Evolutionary conservation across 2,329 filamentous ascomycete species (phyloP), one percentile per base, ranked within the genome.

Genomic region (Aspergillus neotritici): DNA sequence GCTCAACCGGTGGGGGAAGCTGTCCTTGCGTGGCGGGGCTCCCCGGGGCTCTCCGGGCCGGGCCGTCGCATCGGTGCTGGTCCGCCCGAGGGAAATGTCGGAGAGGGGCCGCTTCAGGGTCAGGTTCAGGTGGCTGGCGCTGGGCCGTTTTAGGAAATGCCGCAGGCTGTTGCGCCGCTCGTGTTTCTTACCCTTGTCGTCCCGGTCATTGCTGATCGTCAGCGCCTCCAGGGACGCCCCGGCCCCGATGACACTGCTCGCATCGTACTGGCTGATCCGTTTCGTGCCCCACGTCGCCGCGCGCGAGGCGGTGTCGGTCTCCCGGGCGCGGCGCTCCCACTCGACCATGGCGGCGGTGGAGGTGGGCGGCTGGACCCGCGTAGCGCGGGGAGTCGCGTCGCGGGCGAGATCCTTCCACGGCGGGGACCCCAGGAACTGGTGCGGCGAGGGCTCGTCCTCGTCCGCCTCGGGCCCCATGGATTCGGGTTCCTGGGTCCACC

Each of bases 301-400:
- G 36, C 76, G 69, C 11, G 77, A 80, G 34, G 72, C 68, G 7
- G 70, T 72, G 39, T 80, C 77, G 12, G 75, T 63, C 41, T 78
- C 75, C 34, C 67, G 70, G 4, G 72, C 72, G 37, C 71, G 68
- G 50, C 67, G 63, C 28, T 67, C 58, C 51, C 73, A 80, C 32
- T 70, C 68, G 60, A 71, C 66, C 57, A 79, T 79, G n/a, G 77
- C 77, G 32, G 71, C 72, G 51, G 70, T 76, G 0, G 77, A 76
- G 7, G 68, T 77, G 32, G 61, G 58, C n/a, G 76, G 76, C 47
- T 79, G 76, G 47, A 60, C 48, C 49, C 58, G 47, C 11, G 61
- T 57, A 33, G 57, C 58, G 16, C 52, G 55, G 17, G 55, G 59
- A 8, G 57, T 54, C 29, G 54, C 28, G 48, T 62, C 62, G 29